These are phyloP conservation scores for Verticillium nubilum DNA, from an alignment of 2,329 filamentous ascomycete genomes.

Conservation along the genomic window DNA sequence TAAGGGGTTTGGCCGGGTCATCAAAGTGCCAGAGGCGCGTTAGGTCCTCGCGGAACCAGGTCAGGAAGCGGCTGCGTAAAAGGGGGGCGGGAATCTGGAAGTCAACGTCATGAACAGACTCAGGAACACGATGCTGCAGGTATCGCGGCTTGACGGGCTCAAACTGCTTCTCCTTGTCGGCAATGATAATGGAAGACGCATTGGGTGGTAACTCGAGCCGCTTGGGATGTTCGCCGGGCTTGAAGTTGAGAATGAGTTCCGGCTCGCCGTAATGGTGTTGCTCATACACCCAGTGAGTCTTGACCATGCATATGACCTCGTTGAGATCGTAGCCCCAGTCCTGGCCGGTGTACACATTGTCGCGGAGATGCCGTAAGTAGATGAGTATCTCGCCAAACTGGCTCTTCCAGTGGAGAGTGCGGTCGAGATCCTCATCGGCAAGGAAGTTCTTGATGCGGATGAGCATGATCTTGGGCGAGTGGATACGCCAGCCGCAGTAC, in stretches of 20 bases:
- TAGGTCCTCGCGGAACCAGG: conserved; percentile 10
- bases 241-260: conserved; percentile 20
- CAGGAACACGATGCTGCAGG: conserved; percentile 10
- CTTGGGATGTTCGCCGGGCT: background rate
- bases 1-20: background rate
- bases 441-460: conserved; percentile 37
- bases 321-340: conserved; percentile 23
- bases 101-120: conserved; percentile 17
- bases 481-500: conserved; percentile 28
- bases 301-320: conserved; percentile 26
- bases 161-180: background rate
- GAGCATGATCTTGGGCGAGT: conserved; percentile 25
- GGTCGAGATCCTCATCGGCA: conserved; percentile 39
- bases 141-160: conserved; percentile 6
- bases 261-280: conserved; percentile 24
- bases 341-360: conserved; percentile 13
- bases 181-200: conserved; percentile 3
- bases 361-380: conserved; percentile 31
- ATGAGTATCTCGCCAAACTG: conserved; percentile 28
- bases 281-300: conserved; percentile 27
- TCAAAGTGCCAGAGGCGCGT: conserved; percentile 7
- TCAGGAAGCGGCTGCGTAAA: conserved; percentile 4
- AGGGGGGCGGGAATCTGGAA: conserved; percentile 15
- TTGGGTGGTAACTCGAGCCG: conserved; percentile 1
- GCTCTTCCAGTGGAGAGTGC: conserved; percentile 31